A percentile compares a stretch with the other conserved stretches of the same genome.
Evolutionary conservation across 208 protist genomes (phyloP).

Genomic region (Wallacemonas sp.): DNA sequence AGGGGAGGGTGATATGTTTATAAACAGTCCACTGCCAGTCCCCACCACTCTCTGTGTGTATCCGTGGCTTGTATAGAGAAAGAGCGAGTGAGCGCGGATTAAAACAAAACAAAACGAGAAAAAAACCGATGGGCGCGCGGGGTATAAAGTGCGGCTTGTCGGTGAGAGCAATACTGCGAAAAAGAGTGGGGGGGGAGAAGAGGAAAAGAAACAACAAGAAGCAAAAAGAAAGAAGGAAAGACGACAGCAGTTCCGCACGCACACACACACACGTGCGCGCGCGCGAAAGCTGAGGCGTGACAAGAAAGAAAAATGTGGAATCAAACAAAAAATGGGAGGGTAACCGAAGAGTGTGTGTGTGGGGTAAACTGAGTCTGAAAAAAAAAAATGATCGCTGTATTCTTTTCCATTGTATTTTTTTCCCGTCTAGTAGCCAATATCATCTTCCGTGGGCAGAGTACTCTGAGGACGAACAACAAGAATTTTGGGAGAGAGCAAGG

Average conservation of each 20-base stretch:
- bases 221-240: slow-evolving; percentile 1
- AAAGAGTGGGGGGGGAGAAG: background rate
- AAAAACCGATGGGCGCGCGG: background rate
- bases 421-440: too few relatives aligned
- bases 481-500: too few relatives aligned
- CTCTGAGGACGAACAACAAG: too few relatives aligned
- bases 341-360: background rate
- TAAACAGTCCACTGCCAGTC: too few relatives aligned
- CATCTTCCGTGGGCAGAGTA: too few relatives aligned
- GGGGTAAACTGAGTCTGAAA: background rate
- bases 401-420: background rate
- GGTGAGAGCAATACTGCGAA: background rate
- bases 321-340: background rate
- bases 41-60: background rate
- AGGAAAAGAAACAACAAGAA: background rate
- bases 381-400: background rate
- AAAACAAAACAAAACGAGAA: slow-evolving; percentile 6
- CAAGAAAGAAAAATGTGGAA: slow-evolving; percentile 10
- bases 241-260: background rate
- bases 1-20: too few relatives aligned
- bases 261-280: background rate
- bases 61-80: background rate
- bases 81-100: background rate
- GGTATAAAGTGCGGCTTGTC: background rate
- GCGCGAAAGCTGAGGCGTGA: background rate